These are phyloP conservation scores for Ceratocystis alfenasii DNA, from an alignment of 2,329 filamentous ascomycete genomes.

Conservation along the genomic window DNA sequence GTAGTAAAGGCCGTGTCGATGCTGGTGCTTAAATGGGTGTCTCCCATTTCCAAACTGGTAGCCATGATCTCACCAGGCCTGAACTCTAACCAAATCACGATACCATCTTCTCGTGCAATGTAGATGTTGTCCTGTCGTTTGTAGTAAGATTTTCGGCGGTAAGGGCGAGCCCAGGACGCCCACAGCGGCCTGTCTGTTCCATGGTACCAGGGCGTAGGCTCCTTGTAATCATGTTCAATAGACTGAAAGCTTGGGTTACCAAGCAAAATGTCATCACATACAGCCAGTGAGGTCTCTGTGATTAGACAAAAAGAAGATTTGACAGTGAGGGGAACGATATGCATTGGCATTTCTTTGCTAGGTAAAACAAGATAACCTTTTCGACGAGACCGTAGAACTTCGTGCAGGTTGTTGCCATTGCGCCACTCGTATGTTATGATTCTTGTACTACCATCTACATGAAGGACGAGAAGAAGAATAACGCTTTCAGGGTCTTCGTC, in stretches of 20 bases:
- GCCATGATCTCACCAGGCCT: conserved; percentile 39
- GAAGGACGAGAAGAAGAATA: conserved; percentile 58
- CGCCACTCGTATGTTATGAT: conserved; percentile 53
- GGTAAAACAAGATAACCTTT: conserved; percentile 38
- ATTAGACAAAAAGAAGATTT: conserved; percentile 60
- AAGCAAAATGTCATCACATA: conserved; percentile 44
- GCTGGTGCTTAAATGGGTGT: conserved; percentile 41
- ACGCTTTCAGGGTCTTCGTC: conserved; percentile 59
- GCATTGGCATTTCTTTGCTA: conserved; percentile 46
- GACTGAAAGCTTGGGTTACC: conserved; percentile 38
- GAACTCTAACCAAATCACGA: conserved; percentile 61
- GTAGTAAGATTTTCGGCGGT: conserved; percentile 51
- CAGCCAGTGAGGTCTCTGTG: conserved; percentile 45
- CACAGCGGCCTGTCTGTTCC: conserved; percentile 49
- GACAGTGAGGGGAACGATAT: conserved; percentile 61
- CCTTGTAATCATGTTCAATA: conserved; percentile 34
- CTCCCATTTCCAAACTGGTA: conserved; percentile 22
- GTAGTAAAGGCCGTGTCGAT: conserved; percentile 74
- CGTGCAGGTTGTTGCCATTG: conserved; percentile 36
- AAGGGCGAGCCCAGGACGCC: conserved; percentile 74
- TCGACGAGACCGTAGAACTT: conserved; percentile 34
- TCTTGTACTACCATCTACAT: conserved; percentile 38
- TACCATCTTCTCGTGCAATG: conserved; percentile 76
- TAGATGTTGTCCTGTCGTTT: conserved; percentile 66
- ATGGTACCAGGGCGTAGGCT: conserved; percentile 36